Evolutionary conservation across 441 rosid genomes (phyloP), one percentile per base, ranked within the genome.

Genomic region (Gossypium schwendimanii): DNA sequence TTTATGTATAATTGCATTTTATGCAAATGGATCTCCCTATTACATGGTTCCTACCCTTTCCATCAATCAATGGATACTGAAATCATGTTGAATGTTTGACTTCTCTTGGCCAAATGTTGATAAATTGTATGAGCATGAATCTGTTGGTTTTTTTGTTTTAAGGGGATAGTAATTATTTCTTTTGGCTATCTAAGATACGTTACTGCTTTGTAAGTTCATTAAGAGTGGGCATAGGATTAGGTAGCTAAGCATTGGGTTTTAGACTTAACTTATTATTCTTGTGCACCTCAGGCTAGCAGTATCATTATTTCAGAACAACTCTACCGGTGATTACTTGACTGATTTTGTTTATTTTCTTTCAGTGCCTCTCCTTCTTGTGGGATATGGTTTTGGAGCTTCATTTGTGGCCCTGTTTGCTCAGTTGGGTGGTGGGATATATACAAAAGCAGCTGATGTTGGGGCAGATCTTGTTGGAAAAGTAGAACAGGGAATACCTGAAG

Each of bases 391-490:
- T 84, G 99, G 99, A 78, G 99, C 99, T 75, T 93, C 99, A 57
- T 95, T 95, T 84, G 99, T 95, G 73, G 99, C 99, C 50, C 87
- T 95, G 68, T 95, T 95, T 81, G 99, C 99, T 82, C 99, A 95
- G 85, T 82, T 95, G 83, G 99, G 99, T 81, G 99, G 99, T 81
- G 98, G 99, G 75, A 95, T 95, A 83, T 93, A 80, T 74, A 95
- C 98, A 45, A 95, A 95, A 85, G 99, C 98, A 55, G 99, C 99
- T 86, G 99, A 95, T 87, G 99, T 95, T 67, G 99, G 99, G 69
- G 99, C 99, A 74, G 99, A 95, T 79, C 97, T 95, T 33, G 98
- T 95, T 70, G 99, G 99, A 74, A 95, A 93, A 93, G 95, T 95
- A 47, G 99, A 95, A 82, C 97, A 93, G 85, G 99, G 98, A 69